These are phyloP conservation scores for Luffa acutangula DNA, from an alignment of 306 rosid species.

Conservation along the genomic window DNA sequence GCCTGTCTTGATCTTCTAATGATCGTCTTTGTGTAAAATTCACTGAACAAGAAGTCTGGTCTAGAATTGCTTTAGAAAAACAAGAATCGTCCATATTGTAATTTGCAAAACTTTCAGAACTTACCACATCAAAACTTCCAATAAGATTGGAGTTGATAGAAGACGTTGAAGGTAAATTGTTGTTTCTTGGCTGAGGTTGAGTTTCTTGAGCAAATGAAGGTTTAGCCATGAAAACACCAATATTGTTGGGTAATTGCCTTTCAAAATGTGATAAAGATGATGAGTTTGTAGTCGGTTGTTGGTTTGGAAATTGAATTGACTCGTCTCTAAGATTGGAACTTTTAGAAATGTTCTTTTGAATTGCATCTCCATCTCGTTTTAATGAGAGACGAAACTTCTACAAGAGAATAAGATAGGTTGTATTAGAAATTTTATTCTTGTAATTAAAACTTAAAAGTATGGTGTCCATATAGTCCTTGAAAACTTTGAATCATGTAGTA, in stretches of 20 bases:
- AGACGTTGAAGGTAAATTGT: not conserved
- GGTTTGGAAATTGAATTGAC: not conserved
- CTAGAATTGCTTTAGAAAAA: not conserved
- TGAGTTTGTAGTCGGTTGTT: not conserved
- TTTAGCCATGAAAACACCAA: not conserved
- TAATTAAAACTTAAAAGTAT: too few species aligned
- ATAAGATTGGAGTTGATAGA: not conserved
- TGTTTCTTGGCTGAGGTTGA: not conserved
- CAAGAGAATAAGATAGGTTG: not conserved
- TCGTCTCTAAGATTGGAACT: not conserved
- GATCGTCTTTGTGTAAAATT: not conserved
- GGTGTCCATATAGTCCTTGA: not conserved
- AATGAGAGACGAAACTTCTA: slow-evolving; percentile 21
- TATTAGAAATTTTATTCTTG: not conserved
- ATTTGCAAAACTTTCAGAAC: not conserved
- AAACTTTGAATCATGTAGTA: not conserved
- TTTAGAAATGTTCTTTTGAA: not conserved
- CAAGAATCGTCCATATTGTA: not conserved
- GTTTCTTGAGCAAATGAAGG: not conserved
- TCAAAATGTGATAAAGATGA: not conserved
- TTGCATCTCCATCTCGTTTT: slow-evolving; percentile 5
- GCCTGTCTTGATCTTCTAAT: not conserved
- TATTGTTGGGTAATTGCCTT: not conserved
- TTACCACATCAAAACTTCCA: not conserved
- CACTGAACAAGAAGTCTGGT: too few species aligned